These are phyloP conservation scores for Lentinula sp. DNA, from an alignment of 768 basidiomycete species.

Conservation along the genomic window DNA sequence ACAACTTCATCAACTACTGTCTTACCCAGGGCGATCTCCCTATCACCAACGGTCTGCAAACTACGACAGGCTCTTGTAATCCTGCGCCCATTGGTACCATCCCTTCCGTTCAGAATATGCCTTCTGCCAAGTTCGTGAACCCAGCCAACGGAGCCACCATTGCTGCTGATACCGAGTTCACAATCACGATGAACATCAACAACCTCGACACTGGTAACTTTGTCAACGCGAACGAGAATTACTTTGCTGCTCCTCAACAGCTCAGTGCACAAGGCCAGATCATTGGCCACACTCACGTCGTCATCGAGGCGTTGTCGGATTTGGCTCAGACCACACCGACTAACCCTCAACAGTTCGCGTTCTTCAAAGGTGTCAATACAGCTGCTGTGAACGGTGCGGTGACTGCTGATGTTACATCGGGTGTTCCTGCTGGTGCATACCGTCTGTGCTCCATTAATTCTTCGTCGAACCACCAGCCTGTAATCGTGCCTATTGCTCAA, in stretches of 20 bases:
- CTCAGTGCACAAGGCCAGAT: conserved; percentile 45
- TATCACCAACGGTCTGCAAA: conserved; percentile 50
- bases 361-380: conserved; percentile 40
- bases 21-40: conserved; percentile 34
- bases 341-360: conserved; percentile 46
- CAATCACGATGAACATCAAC: conserved; percentile 40
- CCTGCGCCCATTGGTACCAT: conserved; percentile 53
- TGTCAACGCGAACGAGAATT: conserved; percentile 47
- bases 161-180: conserved; percentile 41
- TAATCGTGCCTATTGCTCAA: conserved; percentile 51
- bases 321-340: conserved; percentile 38
- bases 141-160: conserved; percentile 41
- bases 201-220: conserved; percentile 49
- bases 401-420: conserved; percentile 42
- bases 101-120: conserved; percentile 38
- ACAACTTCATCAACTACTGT: conserved; percentile 63
- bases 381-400: conserved; percentile 23
- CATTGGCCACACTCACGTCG: conserved; percentile 54
- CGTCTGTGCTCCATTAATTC: conserved; percentile 51
- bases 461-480: conserved; percentile 54
- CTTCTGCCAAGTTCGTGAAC: conserved; percentile 40
- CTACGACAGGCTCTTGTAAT: conserved; percentile 52
- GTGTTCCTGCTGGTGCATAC: conserved; percentile 56
- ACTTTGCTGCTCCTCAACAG: conserved; percentile 54
- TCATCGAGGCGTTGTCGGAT: conserved; percentile 41